Conservation (phyloP, 2,329 filamentous ascomycete species). For the Beauveria sp. region DNA sequence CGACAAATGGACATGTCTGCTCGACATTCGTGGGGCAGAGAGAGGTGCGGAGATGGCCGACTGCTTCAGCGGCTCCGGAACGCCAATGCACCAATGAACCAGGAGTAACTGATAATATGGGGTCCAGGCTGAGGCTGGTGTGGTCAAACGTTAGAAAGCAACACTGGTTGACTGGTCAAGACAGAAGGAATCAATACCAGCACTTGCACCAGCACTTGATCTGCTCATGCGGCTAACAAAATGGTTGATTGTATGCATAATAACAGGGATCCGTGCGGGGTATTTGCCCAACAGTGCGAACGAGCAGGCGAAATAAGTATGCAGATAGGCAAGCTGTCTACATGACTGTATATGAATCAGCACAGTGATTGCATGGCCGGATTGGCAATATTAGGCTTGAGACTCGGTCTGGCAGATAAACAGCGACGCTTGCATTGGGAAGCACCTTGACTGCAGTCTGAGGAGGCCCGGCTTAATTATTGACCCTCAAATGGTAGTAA, state of each 20-base stretch:
- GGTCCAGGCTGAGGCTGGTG: neutral
- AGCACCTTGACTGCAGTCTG: too few relatives aligned
- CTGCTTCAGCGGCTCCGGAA: neutral
- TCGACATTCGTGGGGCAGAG: neutral
- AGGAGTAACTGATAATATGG: neutral
- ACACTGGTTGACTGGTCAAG: neutral
- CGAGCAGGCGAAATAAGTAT: neutral
- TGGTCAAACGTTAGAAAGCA: neutral
- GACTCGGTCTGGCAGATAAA: too few relatives aligned
- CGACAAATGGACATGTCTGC: neutral
- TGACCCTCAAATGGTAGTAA: too few relatives aligned
- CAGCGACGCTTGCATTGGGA: too few relatives aligned
- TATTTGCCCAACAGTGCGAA: neutral
- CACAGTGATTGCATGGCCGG: too few relatives aligned
- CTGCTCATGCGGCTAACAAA: neutral
- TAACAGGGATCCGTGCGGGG: neutral
- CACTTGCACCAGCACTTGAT: neutral
- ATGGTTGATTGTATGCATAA: neutral
- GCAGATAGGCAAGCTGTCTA: too few relatives aligned
- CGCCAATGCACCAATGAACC: neutral
- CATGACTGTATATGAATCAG: too few relatives aligned
- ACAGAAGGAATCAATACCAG: neutral
- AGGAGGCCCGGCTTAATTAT: too few relatives aligned
- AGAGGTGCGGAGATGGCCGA: constrained; percentile 2
- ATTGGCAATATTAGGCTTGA: too few relatives aligned